Evolutionary conservation across 352 stramenopile genomes (phyloP).

Genomic region (Phytophthora idaei): DNA sequence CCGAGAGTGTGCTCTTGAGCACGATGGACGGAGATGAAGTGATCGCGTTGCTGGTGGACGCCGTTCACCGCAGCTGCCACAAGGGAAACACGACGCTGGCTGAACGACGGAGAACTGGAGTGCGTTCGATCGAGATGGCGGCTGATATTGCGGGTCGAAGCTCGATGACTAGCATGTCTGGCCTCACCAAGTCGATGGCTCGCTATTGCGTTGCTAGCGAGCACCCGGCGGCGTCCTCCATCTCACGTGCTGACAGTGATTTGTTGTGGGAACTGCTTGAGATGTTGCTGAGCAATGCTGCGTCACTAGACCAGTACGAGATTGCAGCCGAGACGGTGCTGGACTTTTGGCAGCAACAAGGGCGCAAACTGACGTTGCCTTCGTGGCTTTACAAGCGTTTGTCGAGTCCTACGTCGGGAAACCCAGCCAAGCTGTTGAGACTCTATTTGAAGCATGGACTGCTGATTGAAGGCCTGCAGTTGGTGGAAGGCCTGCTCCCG

Average conservation of each 20-base stretch:
- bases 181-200: slow-evolving; percentile 69
- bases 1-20: slow-evolving; percentile 60
- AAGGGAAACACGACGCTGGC: slow-evolving; percentile 35
- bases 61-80: slow-evolving; percentile 32
- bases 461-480: slow-evolving; percentile 61
- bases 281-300: slow-evolving; percentile 45
- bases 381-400: slow-evolving; percentile 59
- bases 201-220: slow-evolving; percentile 68
- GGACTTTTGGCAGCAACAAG: slow-evolving; percentile 55
- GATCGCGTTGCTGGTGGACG: slow-evolving; percentile 61
- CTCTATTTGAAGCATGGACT: slow-evolving; percentile 68
- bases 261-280: slow-evolving; percentile 67
- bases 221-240: slow-evolving; percentile 29
- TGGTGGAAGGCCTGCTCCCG: slow-evolving; percentile 51
- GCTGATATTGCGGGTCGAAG: slow-evolving; percentile 45
- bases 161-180: slow-evolving; percentile 25
- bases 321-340: slow-evolving; percentile 63
- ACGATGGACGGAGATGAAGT: slow-evolving; percentile 67
- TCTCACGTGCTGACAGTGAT: slow-evolving; percentile 37
- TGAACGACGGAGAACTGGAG: slow-evolving; percentile 54
- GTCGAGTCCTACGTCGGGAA: slow-evolving; percentile 42
- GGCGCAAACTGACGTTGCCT: slow-evolving; percentile 62
- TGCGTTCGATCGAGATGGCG: slow-evolving; percentile 56
- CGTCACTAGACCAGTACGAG: slow-evolving; percentile 58
- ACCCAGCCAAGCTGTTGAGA: slow-evolving; percentile 59